Conservation (phyloP, 208 protist species). For the Polymyxa betae region DNA sequence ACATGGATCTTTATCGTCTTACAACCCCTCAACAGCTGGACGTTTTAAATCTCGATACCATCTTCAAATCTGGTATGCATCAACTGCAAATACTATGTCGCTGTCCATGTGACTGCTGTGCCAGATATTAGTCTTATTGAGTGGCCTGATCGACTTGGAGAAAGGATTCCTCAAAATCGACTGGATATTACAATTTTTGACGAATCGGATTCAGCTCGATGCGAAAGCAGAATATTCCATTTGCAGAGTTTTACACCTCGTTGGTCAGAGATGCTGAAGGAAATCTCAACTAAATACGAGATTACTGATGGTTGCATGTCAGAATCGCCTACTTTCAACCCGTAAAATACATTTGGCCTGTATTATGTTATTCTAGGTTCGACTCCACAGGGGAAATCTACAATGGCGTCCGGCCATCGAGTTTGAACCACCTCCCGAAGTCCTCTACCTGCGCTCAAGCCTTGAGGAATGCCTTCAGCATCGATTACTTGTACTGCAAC, state of each 20-base stretch:
- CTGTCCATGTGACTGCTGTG: neutral
- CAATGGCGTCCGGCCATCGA: constrained; percentile 20
- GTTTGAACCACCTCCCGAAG: constrained; percentile 33
- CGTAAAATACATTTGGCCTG: too few species aligned
- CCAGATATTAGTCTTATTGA: neutral
- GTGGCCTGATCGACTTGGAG: neutral
- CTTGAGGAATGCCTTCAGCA: constrained; percentile 30
- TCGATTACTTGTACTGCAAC: neutral
- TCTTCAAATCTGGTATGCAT: neutral
- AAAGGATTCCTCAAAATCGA: neutral
- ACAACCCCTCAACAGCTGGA: neutral
- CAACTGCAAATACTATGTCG: neutral
- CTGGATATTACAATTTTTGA: neutral
- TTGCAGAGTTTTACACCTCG: neutral
- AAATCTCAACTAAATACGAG: neutral
- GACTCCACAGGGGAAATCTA: neutral
- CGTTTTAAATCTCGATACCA: neutral
- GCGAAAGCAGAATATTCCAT: neutral
- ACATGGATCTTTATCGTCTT: neutral
- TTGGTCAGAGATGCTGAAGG: neutral
- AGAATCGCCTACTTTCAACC: neutral
- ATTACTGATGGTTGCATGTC: neutral
- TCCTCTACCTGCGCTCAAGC: neutral
- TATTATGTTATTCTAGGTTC: constrained; percentile 10
- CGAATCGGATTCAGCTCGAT: neutral